A percentile compares a stretch with the other conserved stretches of the same genome.
Evolutionary conservation across 495 filamentous ascomycete genomes (phyloP).

Genomic region (Penicillium paradoxum): DNA sequence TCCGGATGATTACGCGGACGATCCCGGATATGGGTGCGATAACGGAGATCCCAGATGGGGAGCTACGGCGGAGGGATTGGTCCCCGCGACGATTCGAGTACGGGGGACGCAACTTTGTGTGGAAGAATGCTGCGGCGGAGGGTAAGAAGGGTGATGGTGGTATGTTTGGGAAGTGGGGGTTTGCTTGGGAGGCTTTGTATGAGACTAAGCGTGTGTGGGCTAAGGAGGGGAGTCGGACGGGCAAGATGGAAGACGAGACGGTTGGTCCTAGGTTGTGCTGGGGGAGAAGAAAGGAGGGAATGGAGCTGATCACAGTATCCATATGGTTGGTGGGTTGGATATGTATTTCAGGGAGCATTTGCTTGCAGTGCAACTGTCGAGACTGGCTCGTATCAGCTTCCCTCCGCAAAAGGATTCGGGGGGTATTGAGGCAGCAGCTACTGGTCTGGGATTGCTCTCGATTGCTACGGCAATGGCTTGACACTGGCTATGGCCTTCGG

Average conservation of each 20-base stretch:
- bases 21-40: conserved; percentile 13
- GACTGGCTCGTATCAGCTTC: conserved; percentile 11
- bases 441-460: background rate
- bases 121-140: conserved; percentile 12
- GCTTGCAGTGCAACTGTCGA: conserved; percentile 15
- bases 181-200: conserved; percentile 16
- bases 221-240: conserved; percentile 13
- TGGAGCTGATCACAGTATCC: conserved; percentile 12
- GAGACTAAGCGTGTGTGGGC: conserved; percentile 22
- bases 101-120: conserved; percentile 17
- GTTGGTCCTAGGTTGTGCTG: conserved; percentile 16
- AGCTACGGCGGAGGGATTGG: conserved; percentile 13
- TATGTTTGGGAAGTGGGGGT: conserved; percentile 7
- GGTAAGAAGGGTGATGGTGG: conserved; percentile 10
- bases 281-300: conserved; percentile 16
- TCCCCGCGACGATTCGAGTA: conserved; percentile 17
- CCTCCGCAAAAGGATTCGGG: conserved; percentile 16
- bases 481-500: background rate
- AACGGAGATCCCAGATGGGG: conserved; percentile 15
- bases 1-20: conserved; percentile 10
- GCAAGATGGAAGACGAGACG: conserved; percentile 28
- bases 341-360: conserved; percentile 19
- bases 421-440: conserved; percentile 10
- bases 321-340: conserved; percentile 16
- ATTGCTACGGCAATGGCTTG: background rate